These are phyloP conservation scores for Paradendryphiella salina DNA, from an alignment of 2,329 filamentous ascomycete genomes.

Conservation along the genomic window DNA sequence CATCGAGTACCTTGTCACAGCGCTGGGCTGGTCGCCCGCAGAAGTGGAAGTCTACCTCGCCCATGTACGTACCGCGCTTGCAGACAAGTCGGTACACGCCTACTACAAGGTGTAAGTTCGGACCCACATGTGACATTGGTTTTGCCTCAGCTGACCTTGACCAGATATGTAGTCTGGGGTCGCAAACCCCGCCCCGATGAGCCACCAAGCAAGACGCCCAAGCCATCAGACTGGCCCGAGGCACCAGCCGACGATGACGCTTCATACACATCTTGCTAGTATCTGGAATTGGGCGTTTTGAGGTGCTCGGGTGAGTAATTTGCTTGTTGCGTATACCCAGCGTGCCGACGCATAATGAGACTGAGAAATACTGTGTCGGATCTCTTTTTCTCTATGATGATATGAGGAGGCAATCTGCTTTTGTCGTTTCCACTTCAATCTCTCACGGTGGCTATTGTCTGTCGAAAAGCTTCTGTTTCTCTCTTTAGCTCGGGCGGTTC, in stretches of 20 bases:
- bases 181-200: constrained; percentile 29
- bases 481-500: neutral
- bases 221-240: constrained; percentile 27
- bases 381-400: no score
- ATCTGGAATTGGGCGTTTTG: constrained; percentile 1
- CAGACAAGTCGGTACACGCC: constrained; percentile 47
- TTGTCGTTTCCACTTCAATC: neutral
- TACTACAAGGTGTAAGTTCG: constrained; percentile 50
- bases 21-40: constrained; percentile 50
- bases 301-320: neutral
- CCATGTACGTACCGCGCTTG: constrained; percentile 47
- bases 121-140: no score
- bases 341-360: no score
- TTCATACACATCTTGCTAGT: neutral
- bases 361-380: no score
- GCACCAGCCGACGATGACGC: constrained; percentile 4
- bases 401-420: neutral
- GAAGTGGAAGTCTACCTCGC: constrained; percentile 53
- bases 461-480: neutral
- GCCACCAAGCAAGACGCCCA: constrained; percentile 21
- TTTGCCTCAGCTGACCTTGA: neutral
- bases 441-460: neutral
- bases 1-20: constrained; percentile 50
- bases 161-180: constrained; percentile 36
- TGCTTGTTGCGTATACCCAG: neutral